Base-by-base conservation (phyloP, 768 basidiomycete species). In the Phlebiopsis gigantea region DNA sequence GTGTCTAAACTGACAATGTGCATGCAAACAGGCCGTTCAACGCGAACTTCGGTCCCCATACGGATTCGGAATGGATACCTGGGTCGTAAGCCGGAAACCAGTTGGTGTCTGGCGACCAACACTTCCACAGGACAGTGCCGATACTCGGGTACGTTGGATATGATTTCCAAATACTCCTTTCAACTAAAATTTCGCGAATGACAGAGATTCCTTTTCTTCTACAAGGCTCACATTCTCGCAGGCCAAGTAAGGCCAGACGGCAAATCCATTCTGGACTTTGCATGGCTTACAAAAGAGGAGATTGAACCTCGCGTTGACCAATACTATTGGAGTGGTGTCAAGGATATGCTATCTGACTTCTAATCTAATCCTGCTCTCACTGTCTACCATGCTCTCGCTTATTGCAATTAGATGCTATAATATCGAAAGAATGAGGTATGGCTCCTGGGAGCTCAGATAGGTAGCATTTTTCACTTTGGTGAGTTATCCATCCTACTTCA, bases 271-370 rank as follows among this genome's bases (percentile, higher is more conserved):
- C 73, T 76, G 49, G 90, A 90, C 64, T 95, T 90, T 73, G 94
- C 92, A 6, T 98, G 95, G 95, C 75, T 98, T 58, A 96, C 93
- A 49, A 93, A 93, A 72, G 79, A 92, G 68, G 96, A 99, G 75
- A 85, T 98, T 45, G 75, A 85, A 68, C 72, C 78, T 12, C 79
- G 78, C 53, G 84, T 93, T n/a, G 77, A 82, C 53, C 68, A 70
- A 62, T 71, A 79, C 43, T 95, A 93, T 65, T 95, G 92, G 92
- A 65, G 76, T 46, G 80, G 80, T 51, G 75, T 92, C 62, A 88
- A 85, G 70, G 87, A 92, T 67, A 85, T 93, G 70, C 74, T 94
- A 58, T 90, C 90, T 52, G 89, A 91, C 66, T 68, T 69, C 63
- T 78, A 68, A 66, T 64, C 19, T 53, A 43, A 41, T 51, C 50